phyloP scores from a whole-genome alignment of 768 basidiomycete species.

The Boletellus sp. region DNA sequence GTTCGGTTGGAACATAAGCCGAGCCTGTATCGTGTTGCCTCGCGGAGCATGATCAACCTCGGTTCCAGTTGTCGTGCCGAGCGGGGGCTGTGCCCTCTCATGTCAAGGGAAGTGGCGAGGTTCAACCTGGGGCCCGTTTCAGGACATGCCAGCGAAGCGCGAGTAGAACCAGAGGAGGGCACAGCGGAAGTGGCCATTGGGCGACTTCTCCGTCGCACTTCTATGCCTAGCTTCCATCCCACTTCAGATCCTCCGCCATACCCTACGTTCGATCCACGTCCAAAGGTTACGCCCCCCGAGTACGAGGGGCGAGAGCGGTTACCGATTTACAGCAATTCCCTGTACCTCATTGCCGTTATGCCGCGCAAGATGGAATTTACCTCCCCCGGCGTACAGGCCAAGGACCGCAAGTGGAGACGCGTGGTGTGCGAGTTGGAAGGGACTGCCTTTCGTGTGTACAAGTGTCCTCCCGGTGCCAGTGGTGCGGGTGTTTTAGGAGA shows the following conservation, averaged over 20 bases:
- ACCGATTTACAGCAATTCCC: slow-evolving; percentile 75
- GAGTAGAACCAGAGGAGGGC: slow-evolving; percentile 18
- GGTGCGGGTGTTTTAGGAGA: slow-evolving; percentile 56
- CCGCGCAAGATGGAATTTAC: slow-evolving; percentile 93
- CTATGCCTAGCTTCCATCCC: slow-evolving; percentile 66
- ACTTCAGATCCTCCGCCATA: slow-evolving; percentile 66
- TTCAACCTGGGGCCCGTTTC: slow-evolving; percentile 15
- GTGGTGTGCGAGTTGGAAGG: slow-evolving; percentile 89
- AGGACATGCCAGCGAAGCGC: slow-evolving; percentile 5
- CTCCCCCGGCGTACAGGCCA: slow-evolving; percentile 79
- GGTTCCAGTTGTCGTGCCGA: slow-evolving; percentile 30
- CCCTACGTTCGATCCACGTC: slow-evolving; percentile 42
- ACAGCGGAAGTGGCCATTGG: slow-evolving; percentile 31
- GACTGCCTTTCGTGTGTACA: slow-evolving; percentile 80
- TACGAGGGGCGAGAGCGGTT: slow-evolving; percentile 83
- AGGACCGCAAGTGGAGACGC: slow-evolving; percentile 89
- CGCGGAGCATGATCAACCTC: slow-evolving; percentile 64
- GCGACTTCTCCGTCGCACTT: slow-evolving; percentile 54
- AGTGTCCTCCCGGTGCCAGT: slow-evolving; percentile 39
- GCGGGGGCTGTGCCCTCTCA: slow-evolving; percentile 18
- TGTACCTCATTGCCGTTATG: slow-evolving; percentile 78
- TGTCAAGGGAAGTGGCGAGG: slow-evolving; percentile 9
- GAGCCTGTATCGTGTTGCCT: slow-evolving; percentile 54
- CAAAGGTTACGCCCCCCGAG: slow-evolving; percentile 44
- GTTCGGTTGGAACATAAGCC: slow-evolving; percentile 29